These are phyloP conservation scores for Orbilia quercus DNA, from an alignment of 2,329 filamentous ascomycete genomes.

Conservation along the genomic window DNA sequence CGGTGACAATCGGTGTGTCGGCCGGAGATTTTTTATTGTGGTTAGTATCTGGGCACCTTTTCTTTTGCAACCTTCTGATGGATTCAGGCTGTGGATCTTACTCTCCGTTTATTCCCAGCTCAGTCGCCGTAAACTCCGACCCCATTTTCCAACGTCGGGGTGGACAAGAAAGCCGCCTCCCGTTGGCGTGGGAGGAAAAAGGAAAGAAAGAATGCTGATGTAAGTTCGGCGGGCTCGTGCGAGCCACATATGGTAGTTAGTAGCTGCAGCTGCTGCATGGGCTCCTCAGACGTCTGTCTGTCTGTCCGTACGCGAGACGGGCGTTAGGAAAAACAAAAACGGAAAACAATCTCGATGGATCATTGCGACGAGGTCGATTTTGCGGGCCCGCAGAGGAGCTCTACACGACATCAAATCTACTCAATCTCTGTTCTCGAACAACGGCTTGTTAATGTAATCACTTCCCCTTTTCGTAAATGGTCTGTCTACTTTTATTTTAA, in stretches of 20 bases:
- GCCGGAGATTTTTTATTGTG: slow-evolving; percentile 55
- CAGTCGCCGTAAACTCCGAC: slow-evolving; percentile 55
- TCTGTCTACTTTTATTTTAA: slow-evolving; percentile 6
- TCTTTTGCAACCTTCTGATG: slow-evolving; percentile 7
- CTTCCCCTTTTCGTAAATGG: slow-evolving; percentile 13
- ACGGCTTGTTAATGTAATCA: slow-evolving; percentile 6
- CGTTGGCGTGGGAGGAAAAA: slow-evolving; percentile 46
- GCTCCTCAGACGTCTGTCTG: not conserved
- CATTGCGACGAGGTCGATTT: slow-evolving; percentile 43
- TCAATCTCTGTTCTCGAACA: slow-evolving; percentile 9
- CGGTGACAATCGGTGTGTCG: slow-evolving; percentile 50
- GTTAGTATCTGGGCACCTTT: slow-evolving; percentile 37
- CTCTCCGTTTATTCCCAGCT: slow-evolving; percentile 54
- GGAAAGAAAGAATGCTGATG: slow-evolving; percentile 33
- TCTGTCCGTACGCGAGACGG: slow-evolving; percentile 9
- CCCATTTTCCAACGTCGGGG: slow-evolving; percentile 40
- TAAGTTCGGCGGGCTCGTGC: slow-evolving; percentile 52
- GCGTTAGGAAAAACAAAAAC: slow-evolving; percentile 36
- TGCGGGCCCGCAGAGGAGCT: slow-evolving; percentile 48
- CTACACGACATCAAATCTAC: slow-evolving; percentile 13
- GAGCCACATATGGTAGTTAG: slow-evolving; percentile 41
- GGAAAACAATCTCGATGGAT: slow-evolving; percentile 32
- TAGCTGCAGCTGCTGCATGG: too few relatives aligned
- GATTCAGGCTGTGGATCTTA: slow-evolving; percentile 53
- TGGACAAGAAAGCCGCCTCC: slow-evolving; percentile 47